These are phyloP conservation scores for Auriscalpium vulgare DNA, from an alignment of 768 basidiomycete species.

Conservation along the genomic window DNA sequence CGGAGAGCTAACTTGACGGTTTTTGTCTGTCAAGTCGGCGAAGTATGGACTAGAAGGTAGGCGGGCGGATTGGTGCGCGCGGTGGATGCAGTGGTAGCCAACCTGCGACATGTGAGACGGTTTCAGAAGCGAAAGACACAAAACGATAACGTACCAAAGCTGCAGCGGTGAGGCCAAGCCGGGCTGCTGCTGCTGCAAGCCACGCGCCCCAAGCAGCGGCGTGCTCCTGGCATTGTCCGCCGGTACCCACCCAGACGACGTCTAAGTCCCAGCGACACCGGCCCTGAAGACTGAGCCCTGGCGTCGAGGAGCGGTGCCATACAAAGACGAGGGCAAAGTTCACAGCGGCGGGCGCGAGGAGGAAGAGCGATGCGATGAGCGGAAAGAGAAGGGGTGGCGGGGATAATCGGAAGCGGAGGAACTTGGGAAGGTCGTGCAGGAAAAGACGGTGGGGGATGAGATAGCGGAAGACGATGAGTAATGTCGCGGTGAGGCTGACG, in stretches of 20 bases:
- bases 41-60: neutral
- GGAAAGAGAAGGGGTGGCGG: conserved; percentile 30
- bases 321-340: conserved; percentile 48
- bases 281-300: conserved; percentile 28
- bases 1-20: neutral
- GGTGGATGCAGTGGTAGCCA: neutral
- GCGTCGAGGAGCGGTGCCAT: conserved; percentile 38
- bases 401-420: conserved; percentile 24
- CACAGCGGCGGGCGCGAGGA: conserved; percentile 44
- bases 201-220: conserved; percentile 40
- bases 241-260: conserved; percentile 48
- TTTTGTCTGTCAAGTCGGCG: neutral
- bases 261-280: conserved; percentile 64
- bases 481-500: conserved; percentile 23
- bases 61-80: neutral
- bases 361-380: conserved; percentile 30
- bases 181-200: conserved; percentile 44
- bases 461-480: conserved; percentile 21
- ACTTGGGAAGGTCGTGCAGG: conserved; percentile 23
- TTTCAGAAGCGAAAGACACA: neutral
- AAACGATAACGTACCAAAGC: conserved; percentile 41
- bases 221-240: conserved; percentile 23
- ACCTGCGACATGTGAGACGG: conserved; percentile 1
- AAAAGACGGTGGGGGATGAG: conserved; percentile 27
- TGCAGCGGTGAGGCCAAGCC: conserved; percentile 43